Evolutionary conservation across 2,329 filamentous ascomycete genomes (phyloP).

Genomic region (Cladosporium sp.): DNA sequence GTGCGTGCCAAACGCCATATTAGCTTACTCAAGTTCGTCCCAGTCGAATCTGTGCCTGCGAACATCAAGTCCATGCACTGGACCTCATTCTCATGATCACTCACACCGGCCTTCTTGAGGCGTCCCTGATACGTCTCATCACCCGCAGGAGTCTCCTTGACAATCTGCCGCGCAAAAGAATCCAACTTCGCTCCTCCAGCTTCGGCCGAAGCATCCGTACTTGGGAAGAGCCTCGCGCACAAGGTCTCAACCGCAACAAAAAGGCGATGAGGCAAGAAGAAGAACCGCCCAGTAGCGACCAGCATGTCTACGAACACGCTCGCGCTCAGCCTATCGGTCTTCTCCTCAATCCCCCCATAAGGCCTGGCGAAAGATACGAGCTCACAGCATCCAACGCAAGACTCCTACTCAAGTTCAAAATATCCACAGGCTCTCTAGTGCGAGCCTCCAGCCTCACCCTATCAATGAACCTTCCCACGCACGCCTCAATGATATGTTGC

Average conservation of each 20-base stretch:
- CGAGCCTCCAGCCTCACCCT: conserved; percentile 35
- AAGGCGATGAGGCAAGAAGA: conserved; percentile 45
- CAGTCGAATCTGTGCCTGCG: conserved; percentile 51
- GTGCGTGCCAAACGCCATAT: conserved; percentile 42
- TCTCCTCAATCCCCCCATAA: conserved; percentile 46
- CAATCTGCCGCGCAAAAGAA: conserved; percentile 32
- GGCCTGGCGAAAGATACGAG: conserved; percentile 47
- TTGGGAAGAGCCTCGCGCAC: conserved; percentile 20
- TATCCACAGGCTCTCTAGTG: conserved; percentile 35
- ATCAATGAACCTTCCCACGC: conserved; percentile 40
- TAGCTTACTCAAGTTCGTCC: conserved; percentile 48
- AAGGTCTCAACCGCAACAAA: conserved; percentile 38
- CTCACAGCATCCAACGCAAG: conserved; percentile 53
- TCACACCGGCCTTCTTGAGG: conserved; percentile 42
- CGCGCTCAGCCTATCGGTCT: conserved; percentile 35
- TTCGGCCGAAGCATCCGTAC: conserved; percentile 31
- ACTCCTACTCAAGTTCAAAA: conserved; percentile 46
- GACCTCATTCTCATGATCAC: conserved; percentile 41
- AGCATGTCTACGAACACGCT: conserved; percentile 51
- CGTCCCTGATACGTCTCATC: conserved; percentile 46
- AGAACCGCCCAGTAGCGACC: conserved; percentile 52
- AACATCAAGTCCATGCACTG: conserved; percentile 54
- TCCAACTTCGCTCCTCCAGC: conserved; percentile 40
- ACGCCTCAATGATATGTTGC: conserved; percentile 35
- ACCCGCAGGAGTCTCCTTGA: conserved; percentile 15